phyloP scores from a whole-genome alignment of 2,329 filamentous ascomycete species.

The Falciphora oryzae region DNA sequence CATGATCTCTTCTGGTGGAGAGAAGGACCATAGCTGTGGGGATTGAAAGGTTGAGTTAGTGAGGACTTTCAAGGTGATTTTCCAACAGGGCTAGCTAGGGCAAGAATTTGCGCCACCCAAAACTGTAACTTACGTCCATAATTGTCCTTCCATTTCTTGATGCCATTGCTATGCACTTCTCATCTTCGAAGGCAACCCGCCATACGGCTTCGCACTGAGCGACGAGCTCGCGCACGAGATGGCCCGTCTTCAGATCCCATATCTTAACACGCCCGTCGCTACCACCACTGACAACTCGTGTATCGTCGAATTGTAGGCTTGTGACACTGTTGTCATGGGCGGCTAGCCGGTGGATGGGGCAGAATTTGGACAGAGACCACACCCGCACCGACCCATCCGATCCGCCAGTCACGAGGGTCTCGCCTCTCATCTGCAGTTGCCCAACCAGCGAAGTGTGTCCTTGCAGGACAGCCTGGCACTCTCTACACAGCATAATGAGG shows the following conservation, averaged over 20 bases:
- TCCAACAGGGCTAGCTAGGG: too few relatives aligned
- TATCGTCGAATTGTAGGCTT: constrained; percentile 94
- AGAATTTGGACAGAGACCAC: constrained; percentile 88
- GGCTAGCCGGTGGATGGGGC: constrained; percentile 86
- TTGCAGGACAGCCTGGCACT: constrained; percentile 86
- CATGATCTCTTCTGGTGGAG: constrained; percentile 68
- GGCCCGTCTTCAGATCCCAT: constrained; percentile 91
- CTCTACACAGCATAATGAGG: constrained; percentile 31
- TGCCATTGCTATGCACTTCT: constrained; percentile 96
- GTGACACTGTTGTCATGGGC: constrained; percentile 99
- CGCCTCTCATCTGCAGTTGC: constrained; percentile 90
- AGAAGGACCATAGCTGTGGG: constrained; percentile 84
- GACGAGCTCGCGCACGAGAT: constrained; percentile 84
- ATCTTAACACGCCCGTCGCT: constrained; percentile 98
- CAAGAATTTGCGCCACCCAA: not conserved
- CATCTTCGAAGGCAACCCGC: constrained; percentile 96
- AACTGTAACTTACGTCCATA: constrained; percentile 75
- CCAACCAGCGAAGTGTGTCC: constrained; percentile 96
- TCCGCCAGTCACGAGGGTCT: constrained; percentile 91
- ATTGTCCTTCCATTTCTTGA: constrained; percentile 79
- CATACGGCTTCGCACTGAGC: constrained; percentile 91
- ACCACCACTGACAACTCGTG: constrained; percentile 88
- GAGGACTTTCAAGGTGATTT: not conserved
- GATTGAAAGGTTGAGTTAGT: constrained; percentile 8
- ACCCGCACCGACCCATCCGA: constrained; percentile 94